These are phyloP conservation scores for Tritrichomonas foetus DNA, from an alignment of 208 protist genomes.

Conservation along the genomic window DNA sequence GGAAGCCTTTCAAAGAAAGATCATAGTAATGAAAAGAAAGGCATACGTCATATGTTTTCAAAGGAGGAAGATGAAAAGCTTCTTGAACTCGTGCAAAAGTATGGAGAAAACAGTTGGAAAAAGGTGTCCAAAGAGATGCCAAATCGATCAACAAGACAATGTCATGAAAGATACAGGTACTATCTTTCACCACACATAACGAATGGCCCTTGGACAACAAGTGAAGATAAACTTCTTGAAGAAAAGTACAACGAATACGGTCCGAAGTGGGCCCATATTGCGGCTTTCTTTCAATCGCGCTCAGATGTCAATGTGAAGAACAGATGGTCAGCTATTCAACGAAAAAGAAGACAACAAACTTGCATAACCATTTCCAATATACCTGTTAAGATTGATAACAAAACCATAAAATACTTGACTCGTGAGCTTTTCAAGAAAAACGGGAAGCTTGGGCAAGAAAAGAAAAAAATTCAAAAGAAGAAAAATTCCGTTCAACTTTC, in stretches of 20 bases:
- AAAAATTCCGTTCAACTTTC: too few species aligned
- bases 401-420: too few species aligned
- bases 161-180: background rate
- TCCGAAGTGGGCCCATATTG: background rate
- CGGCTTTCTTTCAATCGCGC: background rate
- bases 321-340: too few species aligned
- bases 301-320: background rate
- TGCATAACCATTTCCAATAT: too few species aligned
- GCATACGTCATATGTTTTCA: too few species aligned
- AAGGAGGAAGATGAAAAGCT: slow-evolving; percentile 9
- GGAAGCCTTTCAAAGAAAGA: too few species aligned
- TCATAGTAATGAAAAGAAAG: too few species aligned
- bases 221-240: background rate
- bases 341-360: too few species aligned
- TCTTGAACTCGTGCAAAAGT: background rate
- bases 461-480: too few species aligned
- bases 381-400: too few species aligned
- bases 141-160: background rate
- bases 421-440: too few species aligned
- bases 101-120: background rate
- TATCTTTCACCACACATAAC: background rate
- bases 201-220: background rate
- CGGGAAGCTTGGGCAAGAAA: too few species aligned
- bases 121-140: background rate
- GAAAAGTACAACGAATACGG: background rate